Conservation (phyloP, 257 asterid genomes). For the Nicotiana noctiflora region DNA sequence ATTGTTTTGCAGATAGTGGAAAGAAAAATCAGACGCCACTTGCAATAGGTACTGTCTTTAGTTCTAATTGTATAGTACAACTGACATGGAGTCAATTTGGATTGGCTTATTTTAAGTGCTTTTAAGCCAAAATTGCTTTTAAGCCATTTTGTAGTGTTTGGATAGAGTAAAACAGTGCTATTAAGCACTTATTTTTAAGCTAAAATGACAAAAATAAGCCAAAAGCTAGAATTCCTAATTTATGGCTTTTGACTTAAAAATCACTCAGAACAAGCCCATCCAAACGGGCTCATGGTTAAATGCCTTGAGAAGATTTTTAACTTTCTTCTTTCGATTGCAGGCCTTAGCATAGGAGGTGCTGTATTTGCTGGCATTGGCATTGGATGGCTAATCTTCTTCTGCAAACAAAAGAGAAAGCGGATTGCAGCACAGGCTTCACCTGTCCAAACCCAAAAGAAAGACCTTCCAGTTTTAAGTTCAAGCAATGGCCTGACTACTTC, state of each 20-base stretch:
- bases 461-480: slow-evolving; percentile 24
- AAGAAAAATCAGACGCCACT: neutral
- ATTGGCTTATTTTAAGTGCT: too few species aligned
- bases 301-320: neutral
- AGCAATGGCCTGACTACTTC: slow-evolving; percentile 30
- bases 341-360: slow-evolving; percentile 49
- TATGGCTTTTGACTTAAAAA: too few species aligned
- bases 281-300: neutral
- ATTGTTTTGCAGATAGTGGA: neutral
- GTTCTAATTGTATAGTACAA: neutral
- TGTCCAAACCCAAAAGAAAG: slow-evolving; percentile 30
- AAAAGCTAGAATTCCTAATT: too few species aligned
- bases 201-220: too few species aligned
- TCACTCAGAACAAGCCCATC: too few species aligned
- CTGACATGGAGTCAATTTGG: neutral
- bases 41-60: slow-evolving; percentile 18
- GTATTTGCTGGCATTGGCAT: slow-evolving; percentile 52
- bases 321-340: slow-evolving; percentile 38
- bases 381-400: slow-evolving; percentile 52
- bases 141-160: too few species aligned
- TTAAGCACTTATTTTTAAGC: too few species aligned
- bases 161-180: too few species aligned
- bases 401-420: slow-evolving; percentile 38
- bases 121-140: too few species aligned
- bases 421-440: slow-evolving; percentile 24